Evolutionary conservation across 2,329 filamentous ascomycete genomes (phyloP).

Genomic region (Zalaria obscura): DNA sequence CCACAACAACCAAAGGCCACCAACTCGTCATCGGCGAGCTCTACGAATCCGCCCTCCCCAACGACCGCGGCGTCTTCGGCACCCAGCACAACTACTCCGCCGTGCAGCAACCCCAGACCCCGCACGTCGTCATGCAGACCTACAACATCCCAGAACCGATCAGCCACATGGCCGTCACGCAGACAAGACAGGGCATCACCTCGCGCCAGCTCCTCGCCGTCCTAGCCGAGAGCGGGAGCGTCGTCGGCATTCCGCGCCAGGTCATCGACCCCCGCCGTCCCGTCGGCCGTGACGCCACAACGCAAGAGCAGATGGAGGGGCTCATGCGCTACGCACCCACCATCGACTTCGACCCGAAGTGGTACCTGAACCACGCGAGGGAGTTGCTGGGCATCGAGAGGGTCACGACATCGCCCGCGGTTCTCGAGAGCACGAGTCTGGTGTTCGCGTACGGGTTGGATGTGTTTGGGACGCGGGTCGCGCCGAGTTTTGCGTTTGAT

Average conservation of each 20-base stretch:
- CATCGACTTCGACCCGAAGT: constrained; percentile 72
- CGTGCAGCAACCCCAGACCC: constrained; percentile 51
- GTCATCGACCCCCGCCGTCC: constrained; percentile 78
- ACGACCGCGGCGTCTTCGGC: constrained; percentile 71
- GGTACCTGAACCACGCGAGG: constrained; percentile 65
- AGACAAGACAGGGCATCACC: constrained; percentile 85
- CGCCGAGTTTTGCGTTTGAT: constrained; percentile 85
- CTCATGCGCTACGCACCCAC: constrained; percentile 60
- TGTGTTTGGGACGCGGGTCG: constrained; percentile 71
- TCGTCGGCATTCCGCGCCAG: constrained; percentile 66
- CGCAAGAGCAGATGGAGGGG: constrained; percentile 71
- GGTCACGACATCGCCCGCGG: constrained; percentile 61
- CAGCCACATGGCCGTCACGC: constrained; percentile 64
- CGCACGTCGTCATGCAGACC: constrained; percentile 64
- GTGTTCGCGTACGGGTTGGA: constrained; percentile 82
- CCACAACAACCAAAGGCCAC: constrained; percentile 58
- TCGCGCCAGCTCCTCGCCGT: constrained; percentile 69
- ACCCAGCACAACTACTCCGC: constrained; percentile 59
- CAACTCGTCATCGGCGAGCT: constrained; percentile 78
- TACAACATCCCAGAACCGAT: constrained; percentile 73
- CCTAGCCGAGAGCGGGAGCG: constrained; percentile 55
- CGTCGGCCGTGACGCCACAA: constrained; percentile 67
- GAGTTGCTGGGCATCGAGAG: constrained; percentile 63
- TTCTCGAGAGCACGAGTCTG: constrained; percentile 83
- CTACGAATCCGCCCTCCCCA: constrained; percentile 70